Base-by-base conservation (phyloP, 345 rosid species). In the Isatis tinctoria region DNA sequence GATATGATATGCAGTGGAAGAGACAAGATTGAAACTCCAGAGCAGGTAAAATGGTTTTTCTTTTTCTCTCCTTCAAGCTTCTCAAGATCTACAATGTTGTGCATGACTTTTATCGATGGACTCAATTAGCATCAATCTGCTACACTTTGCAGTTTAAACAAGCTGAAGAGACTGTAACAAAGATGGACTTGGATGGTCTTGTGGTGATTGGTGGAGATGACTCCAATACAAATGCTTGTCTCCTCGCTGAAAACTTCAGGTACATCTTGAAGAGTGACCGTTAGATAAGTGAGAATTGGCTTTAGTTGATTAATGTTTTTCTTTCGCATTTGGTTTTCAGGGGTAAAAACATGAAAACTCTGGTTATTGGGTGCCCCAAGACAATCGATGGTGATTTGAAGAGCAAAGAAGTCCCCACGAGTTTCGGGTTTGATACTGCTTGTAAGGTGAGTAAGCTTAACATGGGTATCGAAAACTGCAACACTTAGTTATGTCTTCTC, bases 1-100 rank as follows among this genome's bases (percentile, higher is more conserved):
- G 97, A 95, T 76, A 95, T 95, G 98, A 92, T 95, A 65, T 85
- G 96, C 79, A 95, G 99, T 85, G 97, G 98, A 53, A 85, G 98
- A 77, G 99, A 95, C 91, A 95, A 95, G 78, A 95, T 92, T 60
- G 98, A 95, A 85, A 86, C 96, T 63, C 97, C 97, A 28, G 97
- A 90, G 65, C 99, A 92, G 90, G 99, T 89, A 63, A 59, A n/a
- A 17, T 10, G 4, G 11, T 43, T 17, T 27, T n/a, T n/a, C n/a
- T 53, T 22, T 17, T 47, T 14, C 7, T 56, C 17, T 53, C 18
- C 9, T 53, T 52, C 17, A 26, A 5, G 44, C 20, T 49, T 24
- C 32, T 61, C 41, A 24, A 48, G 78, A 83, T 83, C 70, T 64
- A 83, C 53, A 22, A 8, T 61, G 58, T 16, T n/a, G n/a, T n/a